phyloP scores from a whole-genome alignment of 179 eudicot genomes.

The Spinacia oleracea region DNA sequence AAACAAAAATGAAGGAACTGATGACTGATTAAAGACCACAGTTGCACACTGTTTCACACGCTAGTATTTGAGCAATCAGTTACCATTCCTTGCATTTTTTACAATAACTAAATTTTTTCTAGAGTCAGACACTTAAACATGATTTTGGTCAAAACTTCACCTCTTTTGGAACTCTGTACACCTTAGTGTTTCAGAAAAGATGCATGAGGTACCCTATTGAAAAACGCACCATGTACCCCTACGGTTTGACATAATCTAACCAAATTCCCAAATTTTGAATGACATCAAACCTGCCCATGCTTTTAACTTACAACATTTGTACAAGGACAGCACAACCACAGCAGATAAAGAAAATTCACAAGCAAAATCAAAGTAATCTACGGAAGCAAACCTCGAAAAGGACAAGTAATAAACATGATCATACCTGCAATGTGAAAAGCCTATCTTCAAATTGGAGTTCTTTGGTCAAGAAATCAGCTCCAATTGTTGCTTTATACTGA shows the following conservation, averaged over 20 bases:
- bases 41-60: neutral
- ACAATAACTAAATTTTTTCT: neutral
- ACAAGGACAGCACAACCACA: neutral
- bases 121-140: neutral
- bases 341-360: neutral
- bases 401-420: neutral
- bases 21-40: conserved; percentile 10
- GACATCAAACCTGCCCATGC: neutral
- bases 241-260: neutral
- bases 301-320: neutral
- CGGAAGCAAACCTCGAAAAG: neutral
- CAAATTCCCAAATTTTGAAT: neutral
- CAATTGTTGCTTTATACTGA: conserved; percentile 96
- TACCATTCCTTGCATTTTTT: neutral
- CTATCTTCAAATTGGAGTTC: conserved; percentile 88
- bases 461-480: conserved; percentile 94
- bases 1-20: neutral
- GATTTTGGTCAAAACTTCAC: neutral
- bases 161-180: neutral
- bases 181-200: neutral
- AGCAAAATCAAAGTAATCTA: neutral
- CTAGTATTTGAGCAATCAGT: conserved; percentile 5
- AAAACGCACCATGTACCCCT: too few relatives aligned
- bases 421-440: conserved; percentile 88
- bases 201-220: too few relatives aligned